Evolutionary conservation across 441 rosid species (phyloP).

Genomic region (Euphorbia neoarborescens): DNA sequence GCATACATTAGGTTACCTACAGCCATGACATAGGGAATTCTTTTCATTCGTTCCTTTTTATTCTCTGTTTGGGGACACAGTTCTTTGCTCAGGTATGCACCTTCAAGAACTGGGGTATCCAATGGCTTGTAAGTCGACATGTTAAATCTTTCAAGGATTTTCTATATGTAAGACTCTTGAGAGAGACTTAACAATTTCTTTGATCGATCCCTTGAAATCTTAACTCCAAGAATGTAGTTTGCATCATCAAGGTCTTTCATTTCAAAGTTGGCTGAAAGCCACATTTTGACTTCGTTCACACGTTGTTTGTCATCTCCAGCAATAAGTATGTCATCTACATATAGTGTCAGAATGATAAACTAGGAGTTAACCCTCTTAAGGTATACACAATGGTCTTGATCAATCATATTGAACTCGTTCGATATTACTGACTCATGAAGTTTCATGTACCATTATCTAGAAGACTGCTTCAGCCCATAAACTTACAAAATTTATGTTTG

Average conservation of each 20-base stretch:
- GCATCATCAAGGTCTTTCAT: neutral
- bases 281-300: too few relatives aligned
- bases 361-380: too few relatives aligned
- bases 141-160: neutral
- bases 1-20: neutral
- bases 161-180: neutral
- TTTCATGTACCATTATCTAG: neutral
- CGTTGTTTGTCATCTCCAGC: neutral
- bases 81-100: too few relatives aligned
- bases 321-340: neutral
- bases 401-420: neutral
- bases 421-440: neutral
- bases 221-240: neutral
- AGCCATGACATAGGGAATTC: neutral
- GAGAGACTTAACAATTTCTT: neutral
- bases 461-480: neutral
- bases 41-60: too few relatives aligned
- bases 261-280: neutral
- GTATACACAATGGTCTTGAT: neutral
- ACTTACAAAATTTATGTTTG: too few relatives aligned
- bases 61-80: neutral
- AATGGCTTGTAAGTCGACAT: neutral
- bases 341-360: neutral
- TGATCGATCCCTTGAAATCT: neutral
- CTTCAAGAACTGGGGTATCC: too few relatives aligned